Percentiles rank a stretch among this genome's conserved stretches.
phyloP scores from a whole-genome alignment of 495 filamentous ascomycete genomes.

The Aspergillus olivimuriae region DNA sequence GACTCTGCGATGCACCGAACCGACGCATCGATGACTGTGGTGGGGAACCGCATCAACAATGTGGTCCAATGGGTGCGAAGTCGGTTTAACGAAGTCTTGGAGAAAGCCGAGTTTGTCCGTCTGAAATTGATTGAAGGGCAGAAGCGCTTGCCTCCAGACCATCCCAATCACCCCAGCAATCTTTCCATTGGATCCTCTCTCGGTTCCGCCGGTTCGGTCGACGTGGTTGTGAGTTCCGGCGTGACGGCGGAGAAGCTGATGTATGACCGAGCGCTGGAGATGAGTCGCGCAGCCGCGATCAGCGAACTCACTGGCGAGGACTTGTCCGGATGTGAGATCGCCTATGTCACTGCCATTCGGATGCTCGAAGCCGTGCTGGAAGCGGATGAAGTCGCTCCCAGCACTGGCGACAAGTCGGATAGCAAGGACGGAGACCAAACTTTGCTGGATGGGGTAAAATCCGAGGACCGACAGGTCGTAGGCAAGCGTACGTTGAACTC shows the following conservation, averaged over 20 bases:
- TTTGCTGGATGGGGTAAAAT: constrained; percentile 51
- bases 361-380: constrained; percentile 95
- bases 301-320: constrained; percentile 92
- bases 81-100: constrained; percentile 92
- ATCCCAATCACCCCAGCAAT: constrained; percentile 81
- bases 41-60: constrained; percentile 77
- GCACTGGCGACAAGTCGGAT: constrained; percentile 21
- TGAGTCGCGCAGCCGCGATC: constrained; percentile 90
- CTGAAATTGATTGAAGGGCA: constrained; percentile 84
- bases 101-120: constrained; percentile 88
- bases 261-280: constrained; percentile 95
- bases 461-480: constrained; percentile 66
- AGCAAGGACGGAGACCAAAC: constrained; percentile 34
- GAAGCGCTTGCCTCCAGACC: constrained; percentile 72
- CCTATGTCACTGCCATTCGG: constrained; percentile 82
- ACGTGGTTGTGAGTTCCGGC: constrained; percentile 63
- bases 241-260: constrained; percentile 94
- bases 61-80: constrained; percentile 90
- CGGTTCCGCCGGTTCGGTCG: constrained; percentile 49
- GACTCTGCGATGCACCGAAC: constrained; percentile 37
- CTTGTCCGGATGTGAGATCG: constrained; percentile 82
- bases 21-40: constrained; percentile 42
- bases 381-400: constrained; percentile 53
- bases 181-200: constrained; percentile 46
- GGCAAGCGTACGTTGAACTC: constrained; percentile 54